Evolutionary conservation across 768 basidiomycete species (phyloP).

Genomic region (Podaxis sp.): DNA sequence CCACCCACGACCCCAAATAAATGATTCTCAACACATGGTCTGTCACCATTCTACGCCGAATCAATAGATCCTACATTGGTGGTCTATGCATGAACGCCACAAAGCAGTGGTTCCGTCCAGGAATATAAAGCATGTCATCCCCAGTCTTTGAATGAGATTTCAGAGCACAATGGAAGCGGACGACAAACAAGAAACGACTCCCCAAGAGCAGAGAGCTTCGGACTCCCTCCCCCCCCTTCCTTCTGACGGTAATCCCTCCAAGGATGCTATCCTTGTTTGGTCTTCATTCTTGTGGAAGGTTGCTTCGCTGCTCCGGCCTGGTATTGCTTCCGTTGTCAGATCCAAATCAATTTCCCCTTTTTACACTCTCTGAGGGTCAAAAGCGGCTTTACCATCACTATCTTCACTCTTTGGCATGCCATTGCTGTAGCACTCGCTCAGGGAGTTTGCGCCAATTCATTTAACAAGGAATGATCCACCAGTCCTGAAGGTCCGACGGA

Average conservation of each 20-base stretch:
- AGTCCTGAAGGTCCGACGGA: not conserved
- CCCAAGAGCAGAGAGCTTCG: not conserved
- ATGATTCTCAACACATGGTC: too few species aligned
- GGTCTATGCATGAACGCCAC: too few species aligned
- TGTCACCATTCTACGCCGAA: too few species aligned
- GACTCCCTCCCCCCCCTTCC: not conserved
- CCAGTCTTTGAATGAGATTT: too few species aligned
- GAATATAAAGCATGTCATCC: too few species aligned
- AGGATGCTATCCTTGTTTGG: not conserved
- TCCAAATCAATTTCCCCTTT: not conserved
- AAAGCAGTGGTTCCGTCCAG: too few species aligned
- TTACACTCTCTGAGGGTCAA: not conserved
- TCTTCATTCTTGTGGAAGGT: not conserved
- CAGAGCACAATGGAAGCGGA: not conserved
- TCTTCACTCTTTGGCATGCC: not conserved
- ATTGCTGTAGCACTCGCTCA: not conserved
- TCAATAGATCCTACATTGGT: too few species aligned
- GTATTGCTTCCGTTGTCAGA: not conserved
- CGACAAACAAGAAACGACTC: not conserved
- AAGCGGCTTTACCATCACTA: not conserved
- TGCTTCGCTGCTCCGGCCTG: not conserved
- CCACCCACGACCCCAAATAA: too few species aligned
- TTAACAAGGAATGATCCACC: not conserved
- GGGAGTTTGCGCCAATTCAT: not conserved
- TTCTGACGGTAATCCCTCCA: not conserved